These are phyloP conservation scores for sweet orange (Citrus sinensis) DNA, from an alignment of 345 rosid genomes.

Conservation along the genomic window DVS_A1.0 CM039167.1:26640001-26640500, in stretches of 20 bases:
- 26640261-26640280: constrained; percentile 61
- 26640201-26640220: constrained; percentile 72
- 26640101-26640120: constrained; percentile 70
- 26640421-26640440: constrained; percentile 56
- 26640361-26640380: constrained; percentile 40
- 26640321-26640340: constrained; percentile 40
- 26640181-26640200: constrained; percentile 69
- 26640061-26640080: constrained; percentile 32
- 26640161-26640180: constrained; percentile 52
- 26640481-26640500: constrained; percentile 56
- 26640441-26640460: constrained; percentile 82
- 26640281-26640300: constrained; percentile 82
- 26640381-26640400: constrained; percentile 30
- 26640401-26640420: constrained; percentile 70
- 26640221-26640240: constrained; percentile 80
- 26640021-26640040: constrained; percentile 75
- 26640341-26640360: constrained; percentile 40
- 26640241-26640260: constrained; percentile 85
- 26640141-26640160: constrained; percentile 74
- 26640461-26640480: constrained; percentile 85
- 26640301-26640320: constrained; percentile 42
- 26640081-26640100: constrained; percentile 45
- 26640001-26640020: constrained; percentile 60
- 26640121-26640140: constrained; percentile 72
- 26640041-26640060: constrained; percentile 58